These are phyloP conservation scores for Collybiopsis confluens DNA, from an alignment of 768 basidiomycete species.

Conservation along the genomic window DNA sequence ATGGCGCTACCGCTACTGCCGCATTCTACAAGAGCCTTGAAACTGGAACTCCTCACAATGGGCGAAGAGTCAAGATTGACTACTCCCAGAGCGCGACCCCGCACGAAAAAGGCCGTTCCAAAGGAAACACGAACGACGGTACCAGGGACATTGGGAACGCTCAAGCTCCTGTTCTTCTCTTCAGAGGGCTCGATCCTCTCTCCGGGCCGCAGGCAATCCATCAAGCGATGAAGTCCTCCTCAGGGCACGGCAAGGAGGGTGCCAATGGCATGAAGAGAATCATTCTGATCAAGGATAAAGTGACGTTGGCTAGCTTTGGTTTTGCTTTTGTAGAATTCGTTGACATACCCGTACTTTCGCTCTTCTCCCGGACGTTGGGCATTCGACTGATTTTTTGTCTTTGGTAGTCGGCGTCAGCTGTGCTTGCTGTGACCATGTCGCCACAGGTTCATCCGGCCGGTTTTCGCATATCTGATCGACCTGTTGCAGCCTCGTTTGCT, in stretches of 20 bases:
- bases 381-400: background rate
- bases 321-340: conserved; percentile 93
- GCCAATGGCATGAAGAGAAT: conserved; percentile 87
- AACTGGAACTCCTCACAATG: conserved; percentile 65
- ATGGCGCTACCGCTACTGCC: conserved; percentile 73
- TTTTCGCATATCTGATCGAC: conserved; percentile 85
- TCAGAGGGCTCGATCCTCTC: conserved; percentile 85
- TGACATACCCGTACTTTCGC: conserved; percentile 63
- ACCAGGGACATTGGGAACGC: conserved; percentile 92
- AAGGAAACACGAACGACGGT: conserved; percentile 82
- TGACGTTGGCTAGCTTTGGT: conserved; percentile 84
- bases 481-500: conserved; percentile 90
- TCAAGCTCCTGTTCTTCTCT: conserved; percentile 77
- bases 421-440: conserved; percentile 85
- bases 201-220: conserved; percentile 87
- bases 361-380: background rate
- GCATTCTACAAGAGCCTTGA: conserved; percentile 75
- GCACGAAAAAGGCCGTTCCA: conserved; percentile 57
- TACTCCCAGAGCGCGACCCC: conserved; percentile 85
- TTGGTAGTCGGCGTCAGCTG: conserved; percentile 80
- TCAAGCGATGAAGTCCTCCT: conserved; percentile 76
- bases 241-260: conserved; percentile 72
- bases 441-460: conserved; percentile 86
- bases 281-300: conserved; percentile 84
- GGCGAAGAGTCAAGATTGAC: conserved; percentile 91